Base-by-base conservation (phyloP, 805 yeast species). In the Candida yuanshanica region DNA sequence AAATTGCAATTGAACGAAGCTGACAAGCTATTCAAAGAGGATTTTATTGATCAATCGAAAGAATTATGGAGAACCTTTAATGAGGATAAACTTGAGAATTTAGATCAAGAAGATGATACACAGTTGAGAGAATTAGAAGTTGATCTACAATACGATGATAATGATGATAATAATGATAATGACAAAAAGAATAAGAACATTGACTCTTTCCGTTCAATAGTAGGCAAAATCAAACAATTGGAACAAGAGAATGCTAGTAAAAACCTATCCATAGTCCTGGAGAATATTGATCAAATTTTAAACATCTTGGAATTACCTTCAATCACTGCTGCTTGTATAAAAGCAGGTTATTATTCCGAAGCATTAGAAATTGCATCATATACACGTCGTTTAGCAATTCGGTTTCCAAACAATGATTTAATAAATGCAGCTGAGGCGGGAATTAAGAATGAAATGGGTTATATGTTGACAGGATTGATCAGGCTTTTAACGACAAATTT, bases 241-340 rank as follows among this genome's bases (percentile, higher is more conserved):
- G 21, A 18, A 10, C n/a, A 31, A 12, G 12, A 12, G 6, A 17
- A 18, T 11, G 8, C 22, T 11, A 31, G 12, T 9, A n/a, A 18
- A 29, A 56, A 55, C 39, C 50, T 63, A 12, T 69, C 70, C 3
- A 48, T 53, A 4, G 71, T 81, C 22, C 63, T 80, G 33, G 70
- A 72, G 36, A 81, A 83, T 49, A 73, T 88, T 54, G 89, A 82
- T 46, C 75, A 79, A 31, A 69, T 90, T 10, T 73, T 83, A 45
- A 95, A 86, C 52, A 72, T 90, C 9, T 66, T 91, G 49, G 95
- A 87, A 55, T 65, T 93, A 25, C 97, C 99, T 1, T 73, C 95
- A 2, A 60, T 91, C 36, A 80, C 91, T 25, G 73, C 80, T 36
- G 79, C 90, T n/a, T 87, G 97, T 61, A 86, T 90, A 10, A 70